Percentiles rank a stretch among this genome's conserved stretches.
phyloP scores from a whole-genome alignment of 1,284 basidiomycete genomes.

The Anthracocystis setariae region DNA sequence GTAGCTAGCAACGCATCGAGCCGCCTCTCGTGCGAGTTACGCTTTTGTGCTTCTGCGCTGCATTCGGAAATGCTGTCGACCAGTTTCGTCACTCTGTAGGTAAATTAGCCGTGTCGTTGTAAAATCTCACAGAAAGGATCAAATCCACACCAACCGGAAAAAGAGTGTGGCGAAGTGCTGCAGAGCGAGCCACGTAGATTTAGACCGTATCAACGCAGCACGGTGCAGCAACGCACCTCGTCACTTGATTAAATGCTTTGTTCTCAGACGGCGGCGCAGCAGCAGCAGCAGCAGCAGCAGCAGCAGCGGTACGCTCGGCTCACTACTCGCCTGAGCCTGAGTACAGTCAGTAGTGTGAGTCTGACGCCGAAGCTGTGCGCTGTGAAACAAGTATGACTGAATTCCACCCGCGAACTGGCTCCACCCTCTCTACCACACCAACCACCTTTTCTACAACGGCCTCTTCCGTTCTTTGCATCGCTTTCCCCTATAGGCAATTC shows the following conservation, averaged over 20 bases:
- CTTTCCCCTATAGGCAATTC: neutral
- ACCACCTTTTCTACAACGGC: conserved; percentile 1
- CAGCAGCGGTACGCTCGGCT: neutral
- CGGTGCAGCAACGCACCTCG: neutral
- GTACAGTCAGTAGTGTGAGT: neutral
- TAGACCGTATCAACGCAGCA: neutral
- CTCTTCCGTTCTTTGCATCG: neutral
- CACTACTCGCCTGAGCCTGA: conserved; percentile 1
- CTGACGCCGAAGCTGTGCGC: neutral
- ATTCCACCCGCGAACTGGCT: neutral
- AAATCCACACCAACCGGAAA: conserved; percentile 14
- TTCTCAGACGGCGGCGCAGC: neutral
- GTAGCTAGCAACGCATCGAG: too few species aligned
- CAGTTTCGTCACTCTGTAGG: neutral
- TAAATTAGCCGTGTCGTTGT: neutral
- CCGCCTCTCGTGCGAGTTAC: too few species aligned
- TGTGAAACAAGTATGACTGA: neutral
- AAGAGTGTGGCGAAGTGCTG: conserved; percentile 24
- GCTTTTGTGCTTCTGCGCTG: too few species aligned
- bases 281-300: too few species aligned
- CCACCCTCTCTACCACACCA: neutral
- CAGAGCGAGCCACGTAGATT: conserved; percentile 5
- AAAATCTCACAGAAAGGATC: conserved; percentile 26
- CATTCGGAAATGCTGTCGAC: neutral
- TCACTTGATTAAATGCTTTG: conserved; percentile 13